Base-by-base conservation (phyloP, 768 basidiomycete species). In the Lentinula sp. region DNA sequence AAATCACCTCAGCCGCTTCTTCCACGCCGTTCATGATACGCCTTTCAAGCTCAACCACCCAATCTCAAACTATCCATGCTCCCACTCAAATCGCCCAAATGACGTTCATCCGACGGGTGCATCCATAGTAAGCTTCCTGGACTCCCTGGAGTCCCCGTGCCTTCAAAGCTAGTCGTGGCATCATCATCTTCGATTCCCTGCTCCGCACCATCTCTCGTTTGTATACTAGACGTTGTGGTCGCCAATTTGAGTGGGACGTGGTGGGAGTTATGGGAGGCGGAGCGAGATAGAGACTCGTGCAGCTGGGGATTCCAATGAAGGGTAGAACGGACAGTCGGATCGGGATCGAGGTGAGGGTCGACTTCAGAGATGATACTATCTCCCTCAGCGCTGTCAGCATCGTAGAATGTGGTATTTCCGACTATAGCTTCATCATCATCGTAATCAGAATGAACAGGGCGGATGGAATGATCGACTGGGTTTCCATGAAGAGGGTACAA, bases 331-430 rank as follows among this genome's bases (percentile, higher is more conserved):
- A 56, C 40, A 16, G 55, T 56, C 6, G 55, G 55, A 56, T 56
- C 55, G 4, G 35, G 53, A 18, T 54, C 53, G 13, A 54, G n/a
- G 39, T 15, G 18, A 13, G 7, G 5, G 4, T 56, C 55, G 28
- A 9, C 37, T 23, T 56, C 55, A 18, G 55, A 56, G 18, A 56
- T 56, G 55, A 56, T 56, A 45, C 55, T 56, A 28, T 56, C 55
- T 9, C 18, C 53, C 39, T 56, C 55, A 13, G 40, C 6, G 13
- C 46, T 11, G 5, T 39, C 34, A 21, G 35, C 35, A 39, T 56
- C 37, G 40, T 56, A 56, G 15, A 56, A 42, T 23, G 55, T 42
- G 40, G 55, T 32, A n/a, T 56, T 56, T 16, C 55, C 55, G 23
- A 32, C 40, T 23, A 37, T 4, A 37, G 5, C 55, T 28, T 43